Evolutionary conservation across 2,329 filamentous ascomycete genomes (phyloP), one percentile per base, ranked within the genome.

Genomic region (Akanthomyces uredinophilus): DNA sequence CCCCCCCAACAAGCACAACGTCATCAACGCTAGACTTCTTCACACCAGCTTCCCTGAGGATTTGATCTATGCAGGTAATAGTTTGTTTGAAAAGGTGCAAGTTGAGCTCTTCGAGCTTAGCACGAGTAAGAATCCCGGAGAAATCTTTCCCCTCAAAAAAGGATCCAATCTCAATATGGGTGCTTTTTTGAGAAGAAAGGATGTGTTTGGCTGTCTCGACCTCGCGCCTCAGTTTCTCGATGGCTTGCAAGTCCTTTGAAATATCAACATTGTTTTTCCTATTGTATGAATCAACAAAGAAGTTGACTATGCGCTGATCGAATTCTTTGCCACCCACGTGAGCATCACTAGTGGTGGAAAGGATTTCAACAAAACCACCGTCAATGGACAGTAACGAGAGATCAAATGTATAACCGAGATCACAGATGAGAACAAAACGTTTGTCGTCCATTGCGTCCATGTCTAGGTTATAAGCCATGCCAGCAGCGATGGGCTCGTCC

Each of bases 31-130:
- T 93, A 66, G 79, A 29, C 27, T 29, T 29, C 27, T 29, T 94
- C 72, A 97, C 85, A 85, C 97, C 96, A 77, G 93, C 92, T 71
- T 98, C 95, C 84, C 96, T 96, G 74, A 99, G 86, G 69, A 98
- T 94, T 85, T 97, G 93, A 83, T 98, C 92, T 69, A 98, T 95
- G 63, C 94, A 94, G 87, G 96, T 96, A 68, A 98, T 86, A 63
- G 95, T 98, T 86, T 95, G 96, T 88, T 96, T 96, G 89, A 98
- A 98, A 65, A 98, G 88, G 73, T 98, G 94, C 71, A 93, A 93
- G 89, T 98, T 98, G 72, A 98, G 87, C 81, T 98, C 94, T 82
- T 99, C 95, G 73, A 98, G 98, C 86, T 98, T 98, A 84, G 95
- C 94, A 71, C 94, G 91, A 77, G 94, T 97, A 59, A 98, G 87